Conservation (phyloP, 257 asterid genomes). For the Nicotiana tabacum region DNA sequence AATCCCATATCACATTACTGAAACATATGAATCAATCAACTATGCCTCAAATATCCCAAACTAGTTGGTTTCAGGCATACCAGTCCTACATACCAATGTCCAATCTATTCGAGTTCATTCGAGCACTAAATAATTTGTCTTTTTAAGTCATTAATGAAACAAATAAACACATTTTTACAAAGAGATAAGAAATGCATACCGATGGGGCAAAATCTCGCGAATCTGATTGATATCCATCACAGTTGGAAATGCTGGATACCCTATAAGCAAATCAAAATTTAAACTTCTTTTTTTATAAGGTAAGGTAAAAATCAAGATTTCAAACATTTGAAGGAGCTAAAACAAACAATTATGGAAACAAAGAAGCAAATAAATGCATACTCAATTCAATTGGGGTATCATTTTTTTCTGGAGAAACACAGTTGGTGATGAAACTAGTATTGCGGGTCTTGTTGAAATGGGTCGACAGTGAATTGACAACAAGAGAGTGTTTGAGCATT, state of each 20-base stretch:
- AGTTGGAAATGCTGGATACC: conserved; percentile 67
- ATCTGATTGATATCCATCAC: conserved; percentile 84
- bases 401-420: conserved; percentile 32
- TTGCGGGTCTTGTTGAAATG: conserved; percentile 29
- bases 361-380: conserved; percentile 13
- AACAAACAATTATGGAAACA: not conserved
- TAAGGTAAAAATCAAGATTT: not conserved
- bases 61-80: not conserved
- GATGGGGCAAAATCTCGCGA: conserved; percentile 78
- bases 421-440: conserved; percentile 26
- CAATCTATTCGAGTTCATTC: not conserved
- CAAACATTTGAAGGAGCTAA: conserved; percentile 10
- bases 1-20: conserved; percentile 6
- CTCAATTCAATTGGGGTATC: conserved; percentile 75
- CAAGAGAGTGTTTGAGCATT: conserved; percentile 24
- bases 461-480: conserved; percentile 24
- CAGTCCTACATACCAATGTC: not conserved
- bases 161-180: not conserved
- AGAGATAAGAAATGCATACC: conserved; percentile 34
- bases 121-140: too few species aligned
- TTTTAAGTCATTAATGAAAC: not conserved
- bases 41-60: not conserved
- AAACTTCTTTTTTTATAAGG: too few species aligned
- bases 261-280: conserved; percentile 22
- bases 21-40: not conserved